Base-by-base conservation (phyloP, 1,139 yeast species). In the Taphrina confusa region DNA sequence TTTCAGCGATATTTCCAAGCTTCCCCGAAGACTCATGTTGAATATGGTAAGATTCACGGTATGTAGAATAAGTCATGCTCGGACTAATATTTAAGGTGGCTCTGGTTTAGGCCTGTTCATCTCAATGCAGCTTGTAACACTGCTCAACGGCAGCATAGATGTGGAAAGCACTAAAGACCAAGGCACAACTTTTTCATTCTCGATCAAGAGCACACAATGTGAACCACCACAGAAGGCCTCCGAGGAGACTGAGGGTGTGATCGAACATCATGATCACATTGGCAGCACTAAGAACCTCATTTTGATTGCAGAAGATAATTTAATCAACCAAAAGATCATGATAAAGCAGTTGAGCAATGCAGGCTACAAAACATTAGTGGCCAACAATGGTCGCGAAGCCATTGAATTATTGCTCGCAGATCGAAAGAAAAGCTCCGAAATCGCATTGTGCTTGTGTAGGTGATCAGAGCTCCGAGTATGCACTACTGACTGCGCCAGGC, bases 251-350 rank as follows among this genome's bases (percentile, higher is more conserved):
- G 25, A 22, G 4, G 50, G 14, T 5, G 46, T 23, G 8, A 14
- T 22, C 11, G 12, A 11, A 6, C 12, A 9, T 23, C 8, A 2
- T 8, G 46, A 42, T 9, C 14, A 42, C n/a, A n/a, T n/a, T n/a
- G n/a, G n/a, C n/a, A 30, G 37, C 37, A 45, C 34, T 4, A n/a
- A 16, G 16, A 25, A 45, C 30, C 31, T 30, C 6, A 47, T 46
- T n/a, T 44, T 36, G 14, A 92, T 92, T 39, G 98, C 92, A 5
- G 98, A 92, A 72, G 98, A 92, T 77, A 92, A 92, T 72, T 85
- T 92, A 47, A 91, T 92, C 68, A 92, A 92, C 73, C 95, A 89
- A 75, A 88, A 90, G 55, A 90, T 92, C 78, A 78, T 92, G 70
- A 95, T 92, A 28, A 89, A 95, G 20, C 92, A 89, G 69, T 77